Conservation (phyloP, 129 eudicot genomes). For the Daucus carota region DH1_v3.0 NC_030381.2:30637001-30637500, state of each 20-base stretch:
- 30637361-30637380: conserved; percentile 31
- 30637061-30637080: no score
- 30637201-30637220: neutral
- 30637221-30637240: conserved; percentile 78
- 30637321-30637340: conserved; percentile 17
- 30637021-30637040: no score
- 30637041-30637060: no score
- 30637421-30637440: conserved; percentile 95
- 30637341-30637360: conserved; percentile 19
- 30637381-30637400: conserved; percentile 63
- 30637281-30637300: conserved; percentile 11
- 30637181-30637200: neutral
- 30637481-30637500: neutral
- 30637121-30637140: no score
- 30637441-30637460: neutral
- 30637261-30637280: conserved; percentile 91
- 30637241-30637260: conserved; percentile 95
- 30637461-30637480: no score
- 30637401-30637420: conserved; percentile 89
- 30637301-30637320: neutral
- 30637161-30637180: neutral
- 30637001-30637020: no score
- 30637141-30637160: no score
- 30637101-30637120: no score
- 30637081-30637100: no score